Evolutionary conservation across 306 rosid species (phyloP).

Genomic region (Lathyrus oleraceus): DNA sequence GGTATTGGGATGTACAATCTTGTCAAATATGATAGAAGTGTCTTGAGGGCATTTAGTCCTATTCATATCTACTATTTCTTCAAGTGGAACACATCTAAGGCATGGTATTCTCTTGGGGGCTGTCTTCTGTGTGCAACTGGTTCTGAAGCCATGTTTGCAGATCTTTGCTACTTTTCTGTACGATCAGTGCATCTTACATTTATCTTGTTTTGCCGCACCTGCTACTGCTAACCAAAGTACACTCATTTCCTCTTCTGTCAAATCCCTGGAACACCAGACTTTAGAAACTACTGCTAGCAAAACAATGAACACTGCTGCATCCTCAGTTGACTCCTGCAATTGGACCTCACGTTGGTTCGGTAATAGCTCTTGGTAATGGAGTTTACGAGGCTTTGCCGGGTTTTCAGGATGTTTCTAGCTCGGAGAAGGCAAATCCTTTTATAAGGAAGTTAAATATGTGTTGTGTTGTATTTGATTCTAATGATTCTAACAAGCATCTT

Average conservation of each 20-base stretch:
- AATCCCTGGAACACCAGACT: no score
- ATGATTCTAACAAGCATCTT: slow-evolving; percentile 46
- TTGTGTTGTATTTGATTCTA: slow-evolving; percentile 54
- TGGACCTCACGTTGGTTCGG: no score
- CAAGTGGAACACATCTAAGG: no score
- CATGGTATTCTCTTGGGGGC: no score
- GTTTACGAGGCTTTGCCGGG: slow-evolving; percentile 56
- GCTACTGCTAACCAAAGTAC: slow-evolving; percentile 46
- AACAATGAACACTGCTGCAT: slow-evolving; percentile 40
- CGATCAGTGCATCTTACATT: no score
- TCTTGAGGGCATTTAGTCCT: no score
- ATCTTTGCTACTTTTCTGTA: no score
- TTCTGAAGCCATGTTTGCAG: no score
- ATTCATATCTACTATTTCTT: no score
- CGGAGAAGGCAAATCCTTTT: slow-evolving; percentile 52
- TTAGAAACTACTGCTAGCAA: slow-evolving; percentile 38
- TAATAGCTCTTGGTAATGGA: slow-evolving; percentile 22
- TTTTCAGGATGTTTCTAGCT: slow-evolving; percentile 51
- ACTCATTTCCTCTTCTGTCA: slow-evolving; percentile 42
- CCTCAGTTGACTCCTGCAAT: slow-evolving; percentile 29
- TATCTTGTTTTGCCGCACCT: no score
- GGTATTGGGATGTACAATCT: slow-evolving; percentile 85
- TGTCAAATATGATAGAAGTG: slow-evolving; percentile 67
- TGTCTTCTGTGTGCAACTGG: no score
- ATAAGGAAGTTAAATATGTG: slow-evolving; percentile 53